Evolutionary conservation across 768 basidiomycete species (phyloP).

Genomic region (Crepidotus variabilis): DNA sequence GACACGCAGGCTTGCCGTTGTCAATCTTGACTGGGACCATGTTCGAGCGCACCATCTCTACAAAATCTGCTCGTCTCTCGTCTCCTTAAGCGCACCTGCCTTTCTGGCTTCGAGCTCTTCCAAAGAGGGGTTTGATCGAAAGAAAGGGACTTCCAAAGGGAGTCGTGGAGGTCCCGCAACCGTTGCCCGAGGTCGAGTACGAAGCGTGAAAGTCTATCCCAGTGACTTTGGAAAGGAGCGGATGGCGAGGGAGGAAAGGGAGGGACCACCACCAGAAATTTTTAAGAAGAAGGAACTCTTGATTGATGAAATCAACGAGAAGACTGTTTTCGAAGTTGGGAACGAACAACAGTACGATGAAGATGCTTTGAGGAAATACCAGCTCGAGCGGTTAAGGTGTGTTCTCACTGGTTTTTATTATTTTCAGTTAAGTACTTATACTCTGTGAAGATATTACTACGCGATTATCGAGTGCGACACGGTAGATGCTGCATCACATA

Average conservation of each 20-base stretch:
- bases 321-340: conserved; percentile 61
- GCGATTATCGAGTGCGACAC: conserved; percentile 90
- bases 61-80: conserved; percentile 87
- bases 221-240: conserved; percentile 89
- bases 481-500: conserved; percentile 68
- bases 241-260: conserved; percentile 80
- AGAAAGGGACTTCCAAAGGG: conserved; percentile 12
- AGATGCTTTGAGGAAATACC: conserved; percentile 84
- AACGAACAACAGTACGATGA: conserved; percentile 82
- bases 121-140: conserved; percentile 10
- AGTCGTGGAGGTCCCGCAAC: conserved; percentile 14
- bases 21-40: conserved; percentile 98
- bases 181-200: conserved; percentile 60
- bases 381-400: conserved; percentile 87
- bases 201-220: conserved; percentile 84
- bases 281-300: conserved; percentile 56
- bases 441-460: conserved; percentile 78
- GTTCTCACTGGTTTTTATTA: conserved; percentile 19
- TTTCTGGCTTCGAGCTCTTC: conserved; percentile 23
- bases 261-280: conserved; percentile 85
- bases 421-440: neutral
- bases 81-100: conserved; percentile 55
- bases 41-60: conserved; percentile 86
- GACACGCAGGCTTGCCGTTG: conserved; percentile 79
- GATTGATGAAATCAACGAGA: conserved; percentile 59